phyloP scores from a whole-genome alignment of 495 filamentous ascomycete species.

The Saxispiralis lemnorum region DNA sequence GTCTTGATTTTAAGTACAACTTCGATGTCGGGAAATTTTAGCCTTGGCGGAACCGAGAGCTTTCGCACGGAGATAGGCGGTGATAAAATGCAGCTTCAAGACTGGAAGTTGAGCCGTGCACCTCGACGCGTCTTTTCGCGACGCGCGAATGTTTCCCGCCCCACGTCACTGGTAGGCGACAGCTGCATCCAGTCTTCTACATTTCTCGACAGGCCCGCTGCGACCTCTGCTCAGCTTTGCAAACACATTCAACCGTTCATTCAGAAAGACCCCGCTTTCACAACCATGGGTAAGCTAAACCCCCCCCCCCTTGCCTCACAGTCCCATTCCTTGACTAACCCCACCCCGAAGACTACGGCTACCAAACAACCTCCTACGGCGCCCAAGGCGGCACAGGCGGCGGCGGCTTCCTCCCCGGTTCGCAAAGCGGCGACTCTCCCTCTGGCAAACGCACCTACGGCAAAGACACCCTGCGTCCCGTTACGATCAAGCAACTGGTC shows the following conservation, averaged over 20 bases:
- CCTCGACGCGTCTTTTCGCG: neutral
- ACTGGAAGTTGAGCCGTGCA: neutral
- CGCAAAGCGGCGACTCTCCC: slow-evolving; percentile 30
- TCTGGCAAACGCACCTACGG: slow-evolving; percentile 21
- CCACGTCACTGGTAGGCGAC: neutral
- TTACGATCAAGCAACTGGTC: slow-evolving; percentile 85
- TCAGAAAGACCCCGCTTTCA: too few relatives aligned
- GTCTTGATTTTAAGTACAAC: too few relatives aligned
- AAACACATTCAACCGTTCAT: too few relatives aligned
- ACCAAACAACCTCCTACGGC: slow-evolving; percentile 40
- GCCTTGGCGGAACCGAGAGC: neutral
- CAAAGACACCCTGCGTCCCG: slow-evolving; percentile 65
- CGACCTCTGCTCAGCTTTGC: too few relatives aligned
- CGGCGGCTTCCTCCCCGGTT: slow-evolving; percentile 46
- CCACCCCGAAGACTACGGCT: slow-evolving; percentile 20
- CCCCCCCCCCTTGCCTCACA: too few relatives aligned
- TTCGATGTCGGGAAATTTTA: neutral
- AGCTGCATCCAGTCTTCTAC: neutral
- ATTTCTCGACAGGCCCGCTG: neutral
- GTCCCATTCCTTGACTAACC: neutral
- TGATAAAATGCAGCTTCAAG: neutral
- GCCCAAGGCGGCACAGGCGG: slow-evolving; percentile 41
- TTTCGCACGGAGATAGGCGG: neutral
- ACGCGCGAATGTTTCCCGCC: neutral
- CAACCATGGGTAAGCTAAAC: too few relatives aligned